A percentile compares a stretch with the other conserved stretches of the same genome.
phyloP scores from a whole-genome alignment of 1,139 yeast genomes.

The Debaryomycetaceae sp. region DNA sequence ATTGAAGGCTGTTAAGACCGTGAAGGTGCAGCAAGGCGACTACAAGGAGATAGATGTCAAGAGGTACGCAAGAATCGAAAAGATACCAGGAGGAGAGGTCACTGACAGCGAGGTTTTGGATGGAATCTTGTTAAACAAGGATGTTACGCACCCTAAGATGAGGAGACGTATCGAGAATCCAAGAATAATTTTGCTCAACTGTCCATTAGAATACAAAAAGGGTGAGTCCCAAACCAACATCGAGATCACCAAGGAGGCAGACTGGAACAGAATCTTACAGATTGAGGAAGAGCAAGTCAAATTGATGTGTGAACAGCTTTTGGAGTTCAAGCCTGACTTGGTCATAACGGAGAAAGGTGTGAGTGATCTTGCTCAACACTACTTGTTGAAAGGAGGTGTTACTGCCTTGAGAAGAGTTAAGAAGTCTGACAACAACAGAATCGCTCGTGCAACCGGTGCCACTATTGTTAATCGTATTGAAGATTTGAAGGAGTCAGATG shows the following conservation, averaged over 20 bases:
- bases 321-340: constrained; percentile 85
- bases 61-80: constrained; percentile 90
- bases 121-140: constrained; percentile 93
- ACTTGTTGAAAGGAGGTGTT: constrained; percentile 87
- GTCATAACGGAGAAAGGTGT: constrained; percentile 99
- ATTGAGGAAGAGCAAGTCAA: constrained; percentile 98
- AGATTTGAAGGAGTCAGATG: constrained; percentile 85
- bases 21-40: constrained; percentile 62
- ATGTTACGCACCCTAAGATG: constrained; percentile 98
- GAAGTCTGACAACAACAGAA: constrained; percentile 94
- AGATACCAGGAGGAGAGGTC: constrained; percentile 97
- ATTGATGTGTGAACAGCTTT: constrained; percentile 77
- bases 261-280: constrained; percentile 93
- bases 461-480: constrained; percentile 94
- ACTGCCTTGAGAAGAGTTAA: constrained; percentile 92
- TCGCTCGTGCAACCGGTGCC: constrained; percentile 97
- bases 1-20: constrained; percentile 83
- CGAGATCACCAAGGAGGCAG: constrained; percentile 93
- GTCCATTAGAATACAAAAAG: constrained; percentile 97
- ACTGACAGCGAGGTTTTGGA: constrained; percentile 83
- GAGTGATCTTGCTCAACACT: constrained; percentile 96
- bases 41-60: constrained; percentile 88
- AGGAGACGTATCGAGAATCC: constrained; percentile 86
- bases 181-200: constrained; percentile 81
- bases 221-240: constrained; percentile 99